Base-by-base conservation (phyloP, 140 eudicot species). In the Bidens hawaiensis region DNA sequence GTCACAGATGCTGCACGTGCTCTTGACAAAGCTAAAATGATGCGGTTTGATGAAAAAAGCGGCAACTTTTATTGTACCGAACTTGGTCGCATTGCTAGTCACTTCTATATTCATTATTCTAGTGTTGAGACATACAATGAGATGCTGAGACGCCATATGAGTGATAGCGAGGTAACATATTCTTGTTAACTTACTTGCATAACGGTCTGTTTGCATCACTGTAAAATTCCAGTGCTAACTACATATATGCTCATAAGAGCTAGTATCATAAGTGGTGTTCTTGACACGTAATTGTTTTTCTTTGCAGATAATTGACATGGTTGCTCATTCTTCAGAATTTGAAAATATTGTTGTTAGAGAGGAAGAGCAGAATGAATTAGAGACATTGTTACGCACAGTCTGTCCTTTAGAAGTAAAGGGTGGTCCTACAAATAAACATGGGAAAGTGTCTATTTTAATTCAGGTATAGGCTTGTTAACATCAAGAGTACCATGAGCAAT, bases 31-130 rank as follows among this genome's bases (percentile, higher is more conserved):
- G 99, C 99, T 50, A 93, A 93, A 68, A 93, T 93, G 99, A 88
- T 93, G 99, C 99, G 99, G 33, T 93, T 93, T 72, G 99, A 93
- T 83, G 99, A 93, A 79, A 93, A 93, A 81, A 93, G 99, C 50
- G 99, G 99, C 42, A 93, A 93, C 64, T 93, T 93, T 33, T 93
- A 88, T 56, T 88, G 99, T 41, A 93, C 99, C 2, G 99, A 93
- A 78, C 95, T 93, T 75, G 99, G 99, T 70, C 99, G 99, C 27
- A 93, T 93, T 72, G 99, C 99, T 53, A 93, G 99, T 75, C 99
- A 93, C 64, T 93, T 93, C 62, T 93, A 93, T 71, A 93, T 93
- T 55, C 99, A 88, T 5, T 93, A 93, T 81, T 85, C 97, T 71
- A 93, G 99, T 83, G 99, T 93, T 46, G 99, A 93, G 82, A 93